Evolutionary conservation across 495 filamentous ascomycete genomes (phyloP), one percentile per base, ranked within the genome.

Genomic region (Xeromyces bisporus): DNA sequence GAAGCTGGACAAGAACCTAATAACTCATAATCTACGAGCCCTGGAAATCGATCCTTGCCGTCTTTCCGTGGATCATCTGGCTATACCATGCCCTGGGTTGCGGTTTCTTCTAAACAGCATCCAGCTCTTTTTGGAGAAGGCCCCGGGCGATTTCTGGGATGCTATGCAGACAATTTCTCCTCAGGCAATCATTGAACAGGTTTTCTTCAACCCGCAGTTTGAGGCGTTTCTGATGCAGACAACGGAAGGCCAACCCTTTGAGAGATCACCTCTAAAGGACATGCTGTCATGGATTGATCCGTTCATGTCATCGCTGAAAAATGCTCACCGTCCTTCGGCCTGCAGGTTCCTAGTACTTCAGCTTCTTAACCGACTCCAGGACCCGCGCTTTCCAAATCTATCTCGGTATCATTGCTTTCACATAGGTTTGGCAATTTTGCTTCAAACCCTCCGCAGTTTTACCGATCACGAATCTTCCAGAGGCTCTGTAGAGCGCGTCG

Each of bases 81-180:
- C 56, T 12, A 62, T 75, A 12, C 60, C 70, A 26, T 71, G 65
- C 1, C 58, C 65, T 2, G 64, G 72, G 7, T 55, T 91, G 29
- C 51, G 61, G 7, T 56, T 71, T 38, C 53, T 85, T 3, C 43
- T 89, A 16, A 66, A 71, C 35, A 71, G 71, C 1, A 69, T 89
- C 29, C 63, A 66, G 17, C 60, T 50, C 7, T 60, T 93, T 9
- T 54, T 94, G 26, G 67, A 73, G 34, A 78, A 78, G 35, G 76
- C 80, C 0, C 67, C 80, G 0, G 66, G 64, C 26, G 76, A 78
- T 34, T 91, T 92, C 42, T 93, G 85, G 85, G 75, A 77, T 38
- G 79, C 82, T 1, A 78, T 83, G 59, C 77, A 78, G 18, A 64
- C 76, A 10, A 78, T 84, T 27, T 77, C 77, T 1, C 75, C 81